These are phyloP conservation scores for Euphorbia pulcherrima DNA, from an alignment of 345 rosid species.

Conservation along the genomic window DNA sequence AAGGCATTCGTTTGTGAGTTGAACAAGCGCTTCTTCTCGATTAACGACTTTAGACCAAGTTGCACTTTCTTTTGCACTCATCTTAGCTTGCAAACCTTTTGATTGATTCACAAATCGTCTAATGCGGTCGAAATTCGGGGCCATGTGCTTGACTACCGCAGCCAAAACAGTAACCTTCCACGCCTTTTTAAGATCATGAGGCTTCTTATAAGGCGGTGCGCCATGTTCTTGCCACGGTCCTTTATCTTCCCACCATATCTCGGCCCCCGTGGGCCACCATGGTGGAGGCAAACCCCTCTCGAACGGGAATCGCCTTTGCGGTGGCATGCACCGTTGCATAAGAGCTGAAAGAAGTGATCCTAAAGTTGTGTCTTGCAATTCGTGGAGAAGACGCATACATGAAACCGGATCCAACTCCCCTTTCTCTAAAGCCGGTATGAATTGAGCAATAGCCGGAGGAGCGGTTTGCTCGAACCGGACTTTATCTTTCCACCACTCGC, in stretches of 20 bases:
- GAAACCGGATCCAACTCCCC: slow-evolving; percentile 27
- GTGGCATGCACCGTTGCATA: slow-evolving; percentile 62
- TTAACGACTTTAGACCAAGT: slow-evolving; percentile 56
- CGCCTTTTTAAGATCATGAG: slow-evolving; percentile 63
- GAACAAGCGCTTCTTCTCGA: slow-evolving; percentile 47
- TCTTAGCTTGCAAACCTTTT: slow-evolving; percentile 66
- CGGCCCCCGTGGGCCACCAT: slow-evolving; percentile 65
- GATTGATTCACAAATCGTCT: slow-evolving; percentile 54
- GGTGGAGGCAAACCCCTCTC: slow-evolving; percentile 64
- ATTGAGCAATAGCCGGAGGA: slow-evolving; percentile 38
- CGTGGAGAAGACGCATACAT: slow-evolving; percentile 44
- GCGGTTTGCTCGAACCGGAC: slow-evolving; percentile 52
- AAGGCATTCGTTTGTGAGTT: slow-evolving; percentile 30
- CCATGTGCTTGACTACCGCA: slow-evolving; percentile 66
- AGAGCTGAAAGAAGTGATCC: slow-evolving; percentile 66
- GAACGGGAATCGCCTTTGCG: slow-evolving; percentile 55
- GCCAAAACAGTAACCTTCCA: slow-evolving; percentile 68
- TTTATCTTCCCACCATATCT: slow-evolving; percentile 66
- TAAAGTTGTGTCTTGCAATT: slow-evolving; percentile 59
- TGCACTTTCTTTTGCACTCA: slow-evolving; percentile 55
- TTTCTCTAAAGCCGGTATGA: slow-evolving; percentile 21
- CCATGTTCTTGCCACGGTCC: slow-evolving; percentile 44
- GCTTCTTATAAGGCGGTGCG: slow-evolving; percentile 61
- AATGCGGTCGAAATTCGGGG: slow-evolving; percentile 38
- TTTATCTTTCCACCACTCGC: slow-evolving; percentile 67